A percentile compares a stretch with the other conserved stretches of the same genome.
Conservation (phyloP, 768 basidiomycete genomes). For the Xerocomellus amylosporus region DNA sequence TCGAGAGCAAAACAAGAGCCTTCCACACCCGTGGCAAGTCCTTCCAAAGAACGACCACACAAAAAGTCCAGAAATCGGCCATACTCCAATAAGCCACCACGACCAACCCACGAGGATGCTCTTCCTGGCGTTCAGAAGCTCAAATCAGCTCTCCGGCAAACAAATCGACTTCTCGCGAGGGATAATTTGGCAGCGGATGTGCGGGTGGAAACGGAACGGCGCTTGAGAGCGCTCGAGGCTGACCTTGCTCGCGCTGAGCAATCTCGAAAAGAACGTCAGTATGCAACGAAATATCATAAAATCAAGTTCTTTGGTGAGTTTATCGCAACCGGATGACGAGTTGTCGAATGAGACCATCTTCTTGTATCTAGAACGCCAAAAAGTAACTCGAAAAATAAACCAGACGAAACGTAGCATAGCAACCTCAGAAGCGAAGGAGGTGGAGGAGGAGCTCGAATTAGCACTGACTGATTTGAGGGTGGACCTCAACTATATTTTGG, state of each 20-base stretch:
- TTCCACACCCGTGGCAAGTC: background rate
- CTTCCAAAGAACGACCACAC: constrained; percentile 14
- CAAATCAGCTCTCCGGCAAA: constrained; percentile 82
- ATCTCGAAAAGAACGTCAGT: constrained; percentile 63
- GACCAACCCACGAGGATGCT: constrained; percentile 11
- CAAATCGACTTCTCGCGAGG: constrained; percentile 79
- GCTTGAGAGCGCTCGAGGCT: constrained; percentile 68
- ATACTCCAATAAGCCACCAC: constrained; percentile 13
- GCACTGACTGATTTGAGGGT: constrained; percentile 66
- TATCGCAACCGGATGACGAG: background rate
- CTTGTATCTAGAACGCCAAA: constrained; percentile 69
- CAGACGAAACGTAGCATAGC: constrained; percentile 59
- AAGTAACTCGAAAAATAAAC: constrained; percentile 73
- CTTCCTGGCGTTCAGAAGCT: constrained; percentile 79
- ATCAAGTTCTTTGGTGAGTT: constrained; percentile 91
- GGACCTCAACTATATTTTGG: constrained; percentile 88
- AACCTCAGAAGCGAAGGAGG: constrained; percentile 35
- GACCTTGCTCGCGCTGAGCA: constrained; percentile 66
- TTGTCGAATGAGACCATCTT: background rate
- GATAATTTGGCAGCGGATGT: constrained; percentile 84
- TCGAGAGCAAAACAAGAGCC: constrained; percentile 10
- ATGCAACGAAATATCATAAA: constrained; percentile 81
- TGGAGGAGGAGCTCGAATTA: constrained; percentile 42
- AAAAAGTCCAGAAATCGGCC: constrained; percentile 14
- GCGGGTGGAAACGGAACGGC: constrained; percentile 75